Evolutionary conservation across 164 flowering plant species (phyloP), one percentile per base, ranked within the genome.

Genomic region (Vitis amurensis): DNA sequence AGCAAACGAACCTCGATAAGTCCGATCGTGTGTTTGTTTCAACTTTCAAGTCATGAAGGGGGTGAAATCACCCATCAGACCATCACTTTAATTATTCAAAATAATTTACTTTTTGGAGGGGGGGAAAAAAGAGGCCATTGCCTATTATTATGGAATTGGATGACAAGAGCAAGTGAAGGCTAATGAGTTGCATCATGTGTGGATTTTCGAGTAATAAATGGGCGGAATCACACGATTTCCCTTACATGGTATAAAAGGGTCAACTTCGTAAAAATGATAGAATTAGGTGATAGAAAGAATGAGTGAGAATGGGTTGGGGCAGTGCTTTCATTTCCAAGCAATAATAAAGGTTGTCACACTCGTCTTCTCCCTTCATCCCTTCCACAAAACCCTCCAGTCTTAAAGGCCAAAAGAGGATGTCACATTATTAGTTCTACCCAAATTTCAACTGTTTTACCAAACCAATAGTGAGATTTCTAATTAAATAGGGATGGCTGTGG

Each of bases 101-200:
- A 37, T 37, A 37, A 37, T 37, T 37, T 37, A 37, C 44, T 6
- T 37, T 37, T 37, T 37, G 44, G 4, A 37, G 4, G 44, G 7
- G 7, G 44, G 7, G 7, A 37, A 37, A 37, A 37, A 37, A 37
- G 44, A 37, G 44, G 44, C 2, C 59, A 17, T 17, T 9, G 11
- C 2, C 10, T 57, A 57, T 16, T 57, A 57, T 16, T 23, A 57
- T 3, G 27, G 27, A 57, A 37, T 57, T 16, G 29, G 27, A 57
- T 57, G 8, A 7, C 4, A 57, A 57, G 16, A 57, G 19, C 11
- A 6, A 23, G 59, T 8, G 58, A 51, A 11, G 15, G 29, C 16
- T 48, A n/a, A 49, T 71, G 27, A 49, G 47, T 64, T 10, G 68
- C 53, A 48, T 8, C 74, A 63, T 71, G 74, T 53, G 66, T 29